Percentiles rank a stretch among this genome's conserved stretches.
phyloP scores from a whole-genome alignment of 768 basidiomycete species.

The Hemileccinum impolitum region DNA sequence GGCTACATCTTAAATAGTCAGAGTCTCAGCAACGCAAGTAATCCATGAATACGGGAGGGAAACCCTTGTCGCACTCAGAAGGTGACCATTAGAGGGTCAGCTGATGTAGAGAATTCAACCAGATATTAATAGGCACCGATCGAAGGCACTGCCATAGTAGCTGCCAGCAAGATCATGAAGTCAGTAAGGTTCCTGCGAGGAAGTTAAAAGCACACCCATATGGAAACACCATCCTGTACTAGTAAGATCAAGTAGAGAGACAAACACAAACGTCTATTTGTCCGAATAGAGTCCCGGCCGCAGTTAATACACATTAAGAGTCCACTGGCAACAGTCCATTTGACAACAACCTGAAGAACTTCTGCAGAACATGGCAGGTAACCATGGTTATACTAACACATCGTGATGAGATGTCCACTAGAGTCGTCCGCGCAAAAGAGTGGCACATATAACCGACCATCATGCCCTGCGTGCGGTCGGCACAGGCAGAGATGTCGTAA shows the following conservation, averaged over 20 bases:
- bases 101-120: neutral
- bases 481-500: neutral
- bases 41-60: neutral
- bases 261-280: neutral
- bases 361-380: neutral
- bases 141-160: neutral
- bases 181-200: constrained; percentile 1
- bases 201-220: constrained; percentile 9
- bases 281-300: neutral
- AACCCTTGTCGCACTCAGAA: neutral
- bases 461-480: constrained; percentile 7
- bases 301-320: no score
- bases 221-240: neutral
- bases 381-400: neutral
- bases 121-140: neutral
- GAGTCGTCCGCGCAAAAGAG: neutral
- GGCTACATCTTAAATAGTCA: neutral
- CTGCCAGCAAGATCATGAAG: neutral
- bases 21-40: neutral
- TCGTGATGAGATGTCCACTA: neutral
- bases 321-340: neutral
- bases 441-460: neutral
- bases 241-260: neutral
- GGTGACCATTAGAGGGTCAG: neutral
- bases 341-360: neutral